Conservation (phyloP, 352 stramenopile species). For the Globisporangium cederbergense region DNA sequence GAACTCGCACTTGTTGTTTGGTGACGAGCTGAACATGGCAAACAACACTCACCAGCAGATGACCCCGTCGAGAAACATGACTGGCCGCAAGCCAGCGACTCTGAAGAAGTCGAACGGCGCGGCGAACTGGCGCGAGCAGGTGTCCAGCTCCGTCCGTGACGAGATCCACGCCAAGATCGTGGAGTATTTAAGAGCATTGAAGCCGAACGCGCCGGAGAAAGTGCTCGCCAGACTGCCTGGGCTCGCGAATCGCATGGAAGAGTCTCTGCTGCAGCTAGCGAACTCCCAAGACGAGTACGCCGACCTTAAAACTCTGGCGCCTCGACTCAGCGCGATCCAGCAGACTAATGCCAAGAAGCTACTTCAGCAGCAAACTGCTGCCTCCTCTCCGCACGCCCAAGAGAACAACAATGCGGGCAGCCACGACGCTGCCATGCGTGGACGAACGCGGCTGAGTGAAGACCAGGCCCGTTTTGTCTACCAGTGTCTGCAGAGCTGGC, state of each 20-base stretch:
- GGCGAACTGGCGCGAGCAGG: slow-evolving; percentile 26
- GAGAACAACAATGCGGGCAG: slow-evolving; percentile 13
- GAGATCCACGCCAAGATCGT: slow-evolving; percentile 76
- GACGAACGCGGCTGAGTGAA: slow-evolving; percentile 40
- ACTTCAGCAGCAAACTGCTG: slow-evolving; percentile 45
- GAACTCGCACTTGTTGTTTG: slow-evolving; percentile 2
- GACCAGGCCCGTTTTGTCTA: slow-evolving; percentile 62
- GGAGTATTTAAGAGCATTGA: slow-evolving; percentile 88
- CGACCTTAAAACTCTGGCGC: slow-evolving; percentile 89
- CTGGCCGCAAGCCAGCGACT: slow-evolving; percentile 1
- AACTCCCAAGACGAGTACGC: slow-evolving; percentile 88
- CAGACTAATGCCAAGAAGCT: slow-evolving; percentile 60
- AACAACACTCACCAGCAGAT: slow-evolving; percentile 9
- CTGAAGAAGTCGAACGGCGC: slow-evolving; percentile 7
- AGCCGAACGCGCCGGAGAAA: slow-evolving; percentile 93
- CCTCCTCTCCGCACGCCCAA: slow-evolving; percentile 6
- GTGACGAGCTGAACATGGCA: not conserved
- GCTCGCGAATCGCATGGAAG: slow-evolving; percentile 95
- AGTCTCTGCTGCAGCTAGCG: slow-evolving; percentile 89
- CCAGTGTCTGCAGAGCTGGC: slow-evolving; percentile 71
- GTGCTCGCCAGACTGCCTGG: slow-evolving; percentile 94
- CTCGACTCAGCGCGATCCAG: slow-evolving; percentile 89
- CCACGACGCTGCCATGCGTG: not conserved
- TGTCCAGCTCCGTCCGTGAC: slow-evolving; percentile 34
- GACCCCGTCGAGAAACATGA: not conserved